A percentile compares a stretch with the other conserved stretches of the same genome.
Evolutionary conservation across 176 grass and related monocot species (phyloP).

Genomic region (Cenchrus americanus): DNA sequence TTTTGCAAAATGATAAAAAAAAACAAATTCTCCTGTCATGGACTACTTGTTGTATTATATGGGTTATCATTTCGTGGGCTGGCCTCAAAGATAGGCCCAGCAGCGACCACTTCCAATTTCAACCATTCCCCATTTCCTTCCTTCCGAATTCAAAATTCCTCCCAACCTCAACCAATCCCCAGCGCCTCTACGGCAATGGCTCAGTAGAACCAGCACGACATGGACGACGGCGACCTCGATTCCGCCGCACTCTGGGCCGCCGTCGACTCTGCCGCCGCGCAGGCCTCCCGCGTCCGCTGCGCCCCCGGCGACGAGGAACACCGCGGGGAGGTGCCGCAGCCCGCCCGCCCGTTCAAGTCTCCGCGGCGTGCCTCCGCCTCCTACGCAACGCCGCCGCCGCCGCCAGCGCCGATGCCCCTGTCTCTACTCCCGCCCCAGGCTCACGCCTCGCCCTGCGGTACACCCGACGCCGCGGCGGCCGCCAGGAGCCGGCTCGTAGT

Average conservation of each 20-base stretch:
- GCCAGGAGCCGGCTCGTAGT: slow-evolving; percentile 34
- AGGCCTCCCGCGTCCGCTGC: slow-evolving; percentile 31
- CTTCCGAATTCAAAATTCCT: neutral
- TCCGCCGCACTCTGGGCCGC: slow-evolving; percentile 81
- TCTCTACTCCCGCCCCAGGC: neutral
- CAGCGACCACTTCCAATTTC: neutral
- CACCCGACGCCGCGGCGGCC: slow-evolving; percentile 30
- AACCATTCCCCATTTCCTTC: neutral
- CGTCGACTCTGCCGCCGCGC: slow-evolving; percentile 67
- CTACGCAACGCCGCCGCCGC: slow-evolving; percentile 31
- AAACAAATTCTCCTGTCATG: too few relatives aligned
- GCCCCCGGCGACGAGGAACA: slow-evolving; percentile 38
- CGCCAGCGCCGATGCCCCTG: neutral
- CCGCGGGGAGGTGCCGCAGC: slow-evolving; percentile 69
- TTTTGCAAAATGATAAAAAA: too few relatives aligned
- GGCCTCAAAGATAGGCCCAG: slow-evolving; percentile 5
- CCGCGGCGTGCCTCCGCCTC: slow-evolving; percentile 48
- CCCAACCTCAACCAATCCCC: neutral
- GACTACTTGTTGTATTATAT: neutral
- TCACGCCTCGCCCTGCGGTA: slow-evolving; percentile 13
- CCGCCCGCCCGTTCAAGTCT: slow-evolving; percentile 51
- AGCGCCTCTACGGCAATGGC: neutral
- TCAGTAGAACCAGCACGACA: neutral
- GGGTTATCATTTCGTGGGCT: neutral
- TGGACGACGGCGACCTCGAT: slow-evolving; percentile 78